Conservation (phyloP, 2,329 filamentous ascomycete species). For the Thelonectria blattea region DNA sequence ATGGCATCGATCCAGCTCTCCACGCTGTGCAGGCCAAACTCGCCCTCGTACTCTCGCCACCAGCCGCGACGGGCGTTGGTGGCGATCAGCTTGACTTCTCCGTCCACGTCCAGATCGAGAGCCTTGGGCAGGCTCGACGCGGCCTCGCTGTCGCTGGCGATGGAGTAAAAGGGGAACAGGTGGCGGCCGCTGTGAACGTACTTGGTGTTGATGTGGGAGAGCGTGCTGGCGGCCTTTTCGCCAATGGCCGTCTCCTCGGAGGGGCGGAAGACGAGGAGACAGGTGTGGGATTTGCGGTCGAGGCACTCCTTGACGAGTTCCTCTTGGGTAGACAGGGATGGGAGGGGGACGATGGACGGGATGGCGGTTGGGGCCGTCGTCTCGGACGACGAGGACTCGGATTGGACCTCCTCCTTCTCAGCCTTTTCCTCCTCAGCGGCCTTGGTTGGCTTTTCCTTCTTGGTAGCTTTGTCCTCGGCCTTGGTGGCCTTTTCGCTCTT, state of each 20-base stretch:
- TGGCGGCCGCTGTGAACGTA: slow-evolving; percentile 69
- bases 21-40: slow-evolving; percentile 66
- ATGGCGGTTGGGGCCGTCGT: slow-evolving; percentile 39
- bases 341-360: slow-evolving; percentile 64
- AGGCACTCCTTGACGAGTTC: slow-evolving; percentile 76
- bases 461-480: slow-evolving; percentile 30
- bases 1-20: slow-evolving; percentile 93
- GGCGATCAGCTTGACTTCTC: slow-evolving; percentile 75
- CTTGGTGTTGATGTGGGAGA: slow-evolving; percentile 79
- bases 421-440: slow-evolving; percentile 39
- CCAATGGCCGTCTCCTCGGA: slow-evolving; percentile 55
- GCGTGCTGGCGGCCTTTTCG: slow-evolving; percentile 64
- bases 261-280: slow-evolving; percentile 77
- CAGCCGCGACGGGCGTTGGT: slow-evolving; percentile 85
- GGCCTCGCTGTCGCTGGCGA: slow-evolving; percentile 59
- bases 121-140: slow-evolving; percentile 50
- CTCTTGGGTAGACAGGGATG: slow-evolving; percentile 66
- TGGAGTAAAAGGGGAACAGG: slow-evolving; percentile 82
- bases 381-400: slow-evolving; percentile 30
- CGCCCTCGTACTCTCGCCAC: slow-evolving; percentile 77
- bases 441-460: slow-evolving; percentile 28
- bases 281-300: slow-evolving; percentile 77
- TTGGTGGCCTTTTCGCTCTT: slow-evolving; percentile 44
- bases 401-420: slow-evolving; percentile 37
- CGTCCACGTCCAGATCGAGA: slow-evolving; percentile 67